A percentile compares a stretch with the other conserved stretches of the same genome.
phyloP scores from a whole-genome alignment of 78 protist species.

The Dictyostelium purpureum region DNA sequence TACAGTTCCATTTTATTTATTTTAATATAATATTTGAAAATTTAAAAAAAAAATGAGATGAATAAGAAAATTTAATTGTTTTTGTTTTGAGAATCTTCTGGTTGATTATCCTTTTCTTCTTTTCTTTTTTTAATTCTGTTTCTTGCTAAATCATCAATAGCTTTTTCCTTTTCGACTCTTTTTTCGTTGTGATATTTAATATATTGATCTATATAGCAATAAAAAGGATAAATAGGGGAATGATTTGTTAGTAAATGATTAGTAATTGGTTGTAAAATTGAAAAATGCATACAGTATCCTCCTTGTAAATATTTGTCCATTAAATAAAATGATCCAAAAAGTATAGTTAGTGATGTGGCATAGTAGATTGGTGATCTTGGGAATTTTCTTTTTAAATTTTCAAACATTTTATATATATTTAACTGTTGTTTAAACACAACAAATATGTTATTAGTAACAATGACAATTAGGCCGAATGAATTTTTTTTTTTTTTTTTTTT shows the following conservation, averaged over 20 bases:
- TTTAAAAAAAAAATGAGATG: no score
- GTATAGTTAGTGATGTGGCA: background rate
- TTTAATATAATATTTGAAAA: no score
- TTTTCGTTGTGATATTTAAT: conserved; percentile 4
- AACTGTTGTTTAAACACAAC: no score
- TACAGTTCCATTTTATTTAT: no score
- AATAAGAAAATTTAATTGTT: background rate
- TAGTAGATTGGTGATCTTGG: conserved; percentile 39
- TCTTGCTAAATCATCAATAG: conserved; percentile 33
- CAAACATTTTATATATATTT: no score
- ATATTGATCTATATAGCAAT: background rate
- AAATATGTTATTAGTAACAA: background rate
- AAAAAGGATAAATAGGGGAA: background rate
- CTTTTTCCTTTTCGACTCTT: conserved; percentile 9
- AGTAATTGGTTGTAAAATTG: no score
- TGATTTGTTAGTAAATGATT: no score
- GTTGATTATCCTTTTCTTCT: background rate
- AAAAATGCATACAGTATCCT: conserved; percentile 35
- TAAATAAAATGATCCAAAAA: conserved; percentile 2
- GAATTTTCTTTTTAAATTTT: background rate
- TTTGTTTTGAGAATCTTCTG: background rate
- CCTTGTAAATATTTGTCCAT: conserved; percentile 26
- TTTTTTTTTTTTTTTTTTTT: no score
- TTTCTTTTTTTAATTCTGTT: conserved; percentile 34
- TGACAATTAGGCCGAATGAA: background rate